Evolutionary conservation across 768 basidiomycete genomes (phyloP), one percentile per base, ranked within the genome.

Genomic region (Termitomyces sp.): DNA sequence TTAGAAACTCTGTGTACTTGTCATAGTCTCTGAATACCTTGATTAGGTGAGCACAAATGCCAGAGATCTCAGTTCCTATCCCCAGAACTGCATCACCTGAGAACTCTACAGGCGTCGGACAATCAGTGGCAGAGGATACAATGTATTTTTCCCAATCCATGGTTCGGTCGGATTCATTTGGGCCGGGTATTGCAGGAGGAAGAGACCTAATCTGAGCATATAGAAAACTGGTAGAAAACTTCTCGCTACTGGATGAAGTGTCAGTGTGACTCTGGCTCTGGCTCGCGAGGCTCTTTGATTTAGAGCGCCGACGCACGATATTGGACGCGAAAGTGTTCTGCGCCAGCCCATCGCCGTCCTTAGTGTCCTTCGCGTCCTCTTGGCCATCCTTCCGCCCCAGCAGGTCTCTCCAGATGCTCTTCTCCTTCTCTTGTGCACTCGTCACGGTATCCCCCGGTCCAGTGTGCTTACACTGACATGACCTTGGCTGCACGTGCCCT

Each of bases 381-480:
- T 36, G 15, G 4, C 13, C 4, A 0, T 36, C 36, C 9, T 36
- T 36, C 15, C 36, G 36, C 3, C 37, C 6, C 18, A 39, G 2
- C 18, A 18, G 8, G 5, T 37, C 36, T 1, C 39, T 6, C 39
- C 39, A 39, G 8, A 39, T n/a, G 7, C 39, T 39, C 2, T n/a
- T n/a, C 18, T 39, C 39, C n/a, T n/a, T 39, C 8, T n/a, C 39
- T 2, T 9, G 8, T 9, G 7, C 39, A 1, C 9, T 39, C 1
- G 3, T n/a, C 7, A 12, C 65, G 46, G n/a, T n/a, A n/a, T n/a
- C n/a, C n/a, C n/a, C n/a, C n/a, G n/a, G 63, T 24, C 54, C 61
- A 26, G 55, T 46, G 54, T 60, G 66, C 39, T 58, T 57, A 55
- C 62, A 68, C 60, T 61, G 65, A 55, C 65, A 68, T 44, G 67